Conservation (phyloP, 352 stramenopile species). For the Phytophthora boehmeriae region DNA sequence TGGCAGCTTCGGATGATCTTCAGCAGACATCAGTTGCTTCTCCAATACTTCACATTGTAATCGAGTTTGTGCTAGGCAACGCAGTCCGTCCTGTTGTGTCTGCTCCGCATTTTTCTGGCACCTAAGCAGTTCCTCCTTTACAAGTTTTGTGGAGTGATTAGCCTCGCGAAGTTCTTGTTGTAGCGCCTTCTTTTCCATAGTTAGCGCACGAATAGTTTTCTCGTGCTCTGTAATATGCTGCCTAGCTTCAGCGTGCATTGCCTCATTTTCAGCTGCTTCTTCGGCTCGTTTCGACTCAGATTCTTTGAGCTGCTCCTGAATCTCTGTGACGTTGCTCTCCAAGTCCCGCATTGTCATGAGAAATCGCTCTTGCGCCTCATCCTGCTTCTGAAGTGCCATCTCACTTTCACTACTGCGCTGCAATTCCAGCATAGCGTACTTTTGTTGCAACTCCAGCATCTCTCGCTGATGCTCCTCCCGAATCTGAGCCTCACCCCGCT, state of each 20-base stretch:
- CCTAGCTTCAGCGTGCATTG: neutral
- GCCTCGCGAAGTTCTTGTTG: constrained; percentile 25
- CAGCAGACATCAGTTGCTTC: constrained; percentile 24
- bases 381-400: constrained; percentile 10
- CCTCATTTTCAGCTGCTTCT: constrained; percentile 9
- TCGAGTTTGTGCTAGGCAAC: constrained; percentile 4
- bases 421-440: constrained; percentile 12
- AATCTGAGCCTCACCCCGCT: constrained; percentile 6
- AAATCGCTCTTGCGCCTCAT: constrained; percentile 7
- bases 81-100: constrained; percentile 11
- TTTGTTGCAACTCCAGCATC: constrained; percentile 15
- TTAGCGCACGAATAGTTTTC: constrained; percentile 7
- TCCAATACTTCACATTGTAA: constrained; percentile 26
- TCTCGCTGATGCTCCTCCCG: constrained; percentile 8
- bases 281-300: constrained; percentile 5
- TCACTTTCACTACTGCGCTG: constrained; percentile 19
- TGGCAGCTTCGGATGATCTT: constrained; percentile 11
- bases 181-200: constrained; percentile 23
- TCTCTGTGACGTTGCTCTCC: constrained; percentile 10
- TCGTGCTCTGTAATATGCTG: constrained; percentile 17
- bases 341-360: constrained; percentile 8
- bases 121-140: constrained; percentile 18
- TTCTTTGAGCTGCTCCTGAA: constrained; percentile 10
- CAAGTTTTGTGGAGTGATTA: constrained; percentile 13
- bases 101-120: constrained; percentile 21